Evolutionary conservation across 2,329 filamentous ascomycete genomes (phyloP).

Genomic region (Pezicula radicicola): DNA sequence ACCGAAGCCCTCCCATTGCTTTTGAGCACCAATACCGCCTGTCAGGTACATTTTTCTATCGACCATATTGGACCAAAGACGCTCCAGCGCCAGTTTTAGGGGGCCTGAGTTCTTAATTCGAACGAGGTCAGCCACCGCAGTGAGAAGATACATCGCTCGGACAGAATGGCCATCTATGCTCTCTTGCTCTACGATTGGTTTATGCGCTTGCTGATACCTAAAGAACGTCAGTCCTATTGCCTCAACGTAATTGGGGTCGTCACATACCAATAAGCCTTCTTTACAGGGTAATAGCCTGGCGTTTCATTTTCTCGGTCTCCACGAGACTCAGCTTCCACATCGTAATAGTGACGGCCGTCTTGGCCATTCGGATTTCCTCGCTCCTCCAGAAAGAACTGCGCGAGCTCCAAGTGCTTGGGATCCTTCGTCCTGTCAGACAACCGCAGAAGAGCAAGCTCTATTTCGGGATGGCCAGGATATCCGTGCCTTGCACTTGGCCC

Average conservation of each 20-base stretch:
- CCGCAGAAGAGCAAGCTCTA: constrained; percentile 46
- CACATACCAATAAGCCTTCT: constrained; percentile 33
- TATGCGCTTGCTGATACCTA: constrained; percentile 57
- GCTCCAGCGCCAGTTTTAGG: constrained; percentile 32
- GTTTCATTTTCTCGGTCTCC: constrained; percentile 46
- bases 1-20: constrained; percentile 60
- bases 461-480: constrained; percentile 59
- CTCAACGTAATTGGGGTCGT: not conserved
- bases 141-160: constrained; percentile 57
- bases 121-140: constrained; percentile 53
- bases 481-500: constrained; percentile 48
- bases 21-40: constrained; percentile 54
- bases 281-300: constrained; percentile 43
- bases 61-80: constrained; percentile 59
- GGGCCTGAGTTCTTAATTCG: constrained; percentile 29
- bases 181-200: constrained; percentile 49
- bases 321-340: constrained; percentile 48
- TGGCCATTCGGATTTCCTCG: constrained; percentile 49
- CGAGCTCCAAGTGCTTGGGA: constrained; percentile 40
- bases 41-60: constrained; percentile 61
- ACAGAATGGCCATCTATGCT: constrained; percentile 58
- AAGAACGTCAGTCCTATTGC: constrained; percentile 32
- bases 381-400: constrained; percentile 55
- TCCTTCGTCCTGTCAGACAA: constrained; percentile 38
- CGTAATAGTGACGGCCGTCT: constrained; percentile 50